These are phyloP conservation scores for Morella rubra DNA, from an alignment of 306 rosid genomes.

Conservation along the genomic window DNA sequence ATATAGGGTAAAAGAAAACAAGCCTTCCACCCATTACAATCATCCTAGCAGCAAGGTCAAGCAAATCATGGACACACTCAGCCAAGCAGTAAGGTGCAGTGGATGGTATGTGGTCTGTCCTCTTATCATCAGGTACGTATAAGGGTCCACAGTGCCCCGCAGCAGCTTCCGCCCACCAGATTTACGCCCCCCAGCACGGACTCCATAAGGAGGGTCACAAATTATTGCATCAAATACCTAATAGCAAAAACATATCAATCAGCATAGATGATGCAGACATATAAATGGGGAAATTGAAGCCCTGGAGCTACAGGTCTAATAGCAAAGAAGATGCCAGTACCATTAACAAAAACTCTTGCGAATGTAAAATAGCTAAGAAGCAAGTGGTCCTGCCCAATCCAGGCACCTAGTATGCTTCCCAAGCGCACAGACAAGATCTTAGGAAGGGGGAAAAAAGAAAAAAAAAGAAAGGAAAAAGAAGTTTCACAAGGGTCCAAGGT, in stretches of 20 bases:
- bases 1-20: conserved; percentile 86
- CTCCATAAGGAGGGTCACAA: conserved; percentile 99
- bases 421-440: no score
- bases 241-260: conserved; percentile 17
- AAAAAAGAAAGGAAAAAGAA: no score
- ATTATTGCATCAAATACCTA: conserved; percentile 89
- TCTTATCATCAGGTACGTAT: conserved; percentile 86
- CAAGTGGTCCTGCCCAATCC: no score
- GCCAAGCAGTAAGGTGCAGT: conserved; percentile 84
- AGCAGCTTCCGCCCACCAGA: conserved; percentile 95
- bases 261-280: conserved; percentile 1
- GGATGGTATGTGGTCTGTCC: conserved; percentile 90
- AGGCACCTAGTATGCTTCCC: no score
- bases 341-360: no score
- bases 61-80: conserved; percentile 95
- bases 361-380: no score
- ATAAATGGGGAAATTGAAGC: neutral
- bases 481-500: no score
- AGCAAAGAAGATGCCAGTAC: neutral
- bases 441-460: no score
- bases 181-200: conserved; percentile 98
- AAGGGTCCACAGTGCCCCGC: conserved; percentile 75
- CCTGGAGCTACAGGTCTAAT: neutral
- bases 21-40: conserved; percentile 82
- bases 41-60: conserved; percentile 87